Base-by-base conservation (phyloP, 2,329 filamentous ascomycete species). In the Trichoderma lentiforme region DNA sequence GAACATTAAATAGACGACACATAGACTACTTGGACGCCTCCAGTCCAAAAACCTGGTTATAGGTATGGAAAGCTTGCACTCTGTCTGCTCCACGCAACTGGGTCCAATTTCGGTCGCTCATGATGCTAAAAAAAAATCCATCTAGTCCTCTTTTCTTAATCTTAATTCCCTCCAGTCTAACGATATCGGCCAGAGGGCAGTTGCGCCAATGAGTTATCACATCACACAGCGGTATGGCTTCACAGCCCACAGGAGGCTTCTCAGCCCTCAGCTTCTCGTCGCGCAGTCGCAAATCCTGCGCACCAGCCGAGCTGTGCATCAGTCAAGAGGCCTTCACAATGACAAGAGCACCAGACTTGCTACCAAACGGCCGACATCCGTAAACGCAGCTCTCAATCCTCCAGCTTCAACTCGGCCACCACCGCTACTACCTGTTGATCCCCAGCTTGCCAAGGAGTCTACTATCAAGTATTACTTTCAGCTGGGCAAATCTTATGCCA, bases 401-500 rank as follows among this genome's bases (percentile, higher is more conserved):
- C 93, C 94, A 0, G 78, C 83, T 11, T 89, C 89, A 61, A 96
- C 93, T 0, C 90, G 92, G 26, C 92, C 95, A 0, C 89, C 93
- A 0, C 85, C 88, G 0, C 86, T 97, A 73, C 80, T 85, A 93
- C 3, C 93, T 93, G 86, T 89, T 68, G 81, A 81, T 70, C 77
- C 81, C 47, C 77, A 39, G 14, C 36, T 39, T 39, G 36, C 36
- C 3, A 8, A 77, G 21, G 75, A 79, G 24, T 82, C 80, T 18
- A 73, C 75, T 2, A 75, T 77, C 8, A 76, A 75, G 61, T 88
- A 92, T 82, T 84, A 89, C 73, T 88, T 88, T 77, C 79, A 82
- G 57, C 83, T 91, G 32, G 95, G 93, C 74, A 92, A 92, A 79
- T 89, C 92, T 66, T 97, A 97, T 81, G 81, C 92, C 11, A 82